Conservation (phyloP, 2,329 filamentous ascomycete species). For the Fusarium chaquense region DNA sequence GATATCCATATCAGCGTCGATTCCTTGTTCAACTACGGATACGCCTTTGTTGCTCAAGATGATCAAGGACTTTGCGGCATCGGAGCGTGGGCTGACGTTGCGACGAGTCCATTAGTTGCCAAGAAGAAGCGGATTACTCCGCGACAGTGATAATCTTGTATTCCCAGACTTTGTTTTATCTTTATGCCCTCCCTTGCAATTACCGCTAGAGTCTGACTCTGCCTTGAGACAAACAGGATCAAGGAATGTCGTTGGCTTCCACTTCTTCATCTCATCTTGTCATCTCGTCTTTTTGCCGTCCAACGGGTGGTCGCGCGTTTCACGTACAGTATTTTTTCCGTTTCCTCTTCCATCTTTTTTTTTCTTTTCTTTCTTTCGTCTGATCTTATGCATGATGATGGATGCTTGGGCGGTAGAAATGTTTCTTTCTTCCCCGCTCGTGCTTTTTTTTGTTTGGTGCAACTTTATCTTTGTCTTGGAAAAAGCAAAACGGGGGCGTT, state of each 20-base stretch:
- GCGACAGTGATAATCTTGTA: slow-evolving; percentile 22
- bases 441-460: background rate
- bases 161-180: background rate
- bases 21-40: slow-evolving; percentile 11
- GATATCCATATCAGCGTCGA: slow-evolving; percentile 18
- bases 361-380: background rate
- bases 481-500: background rate
- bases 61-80: slow-evolving; percentile 33
- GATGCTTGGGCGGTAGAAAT: background rate
- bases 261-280: background rate
- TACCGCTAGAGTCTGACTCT: background rate
- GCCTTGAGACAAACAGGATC: background rate
- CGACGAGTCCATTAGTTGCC: slow-evolving; percentile 22
- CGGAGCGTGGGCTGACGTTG: slow-evolving; percentile 41
- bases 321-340: slow-evolving; percentile 22
- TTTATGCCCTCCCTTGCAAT: background rate
- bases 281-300: background rate
- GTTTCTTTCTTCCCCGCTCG: slow-evolving; percentile 1
- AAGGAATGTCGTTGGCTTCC: slow-evolving; percentile 13
- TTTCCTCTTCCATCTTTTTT: background rate
- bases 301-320: slow-evolving; percentile 28
- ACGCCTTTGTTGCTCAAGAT: slow-evolving; percentile 10
- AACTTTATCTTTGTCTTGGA: background rate
- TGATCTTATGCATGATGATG: slow-evolving; percentile 13
- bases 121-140: slow-evolving; percentile 25